Evolutionary conservation across 768 basidiomycete species (phyloP).

Genomic region (Termitomyces sp.): DNA sequence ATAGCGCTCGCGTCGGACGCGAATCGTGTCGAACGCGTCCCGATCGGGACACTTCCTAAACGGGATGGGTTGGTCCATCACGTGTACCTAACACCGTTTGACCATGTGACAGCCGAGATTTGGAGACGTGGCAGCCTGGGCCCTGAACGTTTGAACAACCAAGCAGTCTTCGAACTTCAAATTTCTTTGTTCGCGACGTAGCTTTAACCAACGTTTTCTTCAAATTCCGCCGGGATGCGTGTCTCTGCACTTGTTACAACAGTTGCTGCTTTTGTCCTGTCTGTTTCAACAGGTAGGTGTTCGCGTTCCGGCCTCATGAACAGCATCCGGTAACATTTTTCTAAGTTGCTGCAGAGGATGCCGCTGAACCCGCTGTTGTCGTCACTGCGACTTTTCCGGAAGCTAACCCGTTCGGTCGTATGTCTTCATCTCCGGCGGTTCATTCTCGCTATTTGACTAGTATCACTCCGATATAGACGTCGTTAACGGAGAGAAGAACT

Average conservation of each 20-base stretch:
- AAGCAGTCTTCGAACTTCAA: neutral
- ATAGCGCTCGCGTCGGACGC: too few species aligned
- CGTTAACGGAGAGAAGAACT: slow-evolving; percentile 81
- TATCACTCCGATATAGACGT: slow-evolving; percentile 50
- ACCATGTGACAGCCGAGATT: neutral
- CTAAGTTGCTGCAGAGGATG: slow-evolving; percentile 28
- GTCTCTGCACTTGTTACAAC: slow-evolving; percentile 14
- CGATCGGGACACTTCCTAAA: too few species aligned
- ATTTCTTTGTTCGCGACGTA: neutral
- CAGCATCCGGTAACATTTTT: slow-evolving; percentile 2
- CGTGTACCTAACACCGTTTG: too few species aligned
- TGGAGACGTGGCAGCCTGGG: neutral
- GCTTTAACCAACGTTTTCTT: neutral
- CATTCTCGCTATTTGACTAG: slow-evolving; percentile 9
- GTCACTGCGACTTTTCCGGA: slow-evolving; percentile 63
- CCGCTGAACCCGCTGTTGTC: slow-evolving; percentile 52
- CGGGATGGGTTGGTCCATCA: too few species aligned
- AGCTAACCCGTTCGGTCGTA: slow-evolving; percentile 75
- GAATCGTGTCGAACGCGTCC: too few species aligned
- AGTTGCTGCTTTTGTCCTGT: slow-evolving; percentile 16
- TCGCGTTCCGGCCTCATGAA: slow-evolving; percentile 7
- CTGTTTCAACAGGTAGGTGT: slow-evolving; percentile 20
- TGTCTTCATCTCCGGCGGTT: slow-evolving; percentile 27
- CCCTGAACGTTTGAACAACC: too few species aligned
- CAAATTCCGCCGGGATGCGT: slow-evolving; percentile 19